phyloP scores from a whole-genome alignment of 306 rosid genomes.

The Castanea sativa region DNA sequence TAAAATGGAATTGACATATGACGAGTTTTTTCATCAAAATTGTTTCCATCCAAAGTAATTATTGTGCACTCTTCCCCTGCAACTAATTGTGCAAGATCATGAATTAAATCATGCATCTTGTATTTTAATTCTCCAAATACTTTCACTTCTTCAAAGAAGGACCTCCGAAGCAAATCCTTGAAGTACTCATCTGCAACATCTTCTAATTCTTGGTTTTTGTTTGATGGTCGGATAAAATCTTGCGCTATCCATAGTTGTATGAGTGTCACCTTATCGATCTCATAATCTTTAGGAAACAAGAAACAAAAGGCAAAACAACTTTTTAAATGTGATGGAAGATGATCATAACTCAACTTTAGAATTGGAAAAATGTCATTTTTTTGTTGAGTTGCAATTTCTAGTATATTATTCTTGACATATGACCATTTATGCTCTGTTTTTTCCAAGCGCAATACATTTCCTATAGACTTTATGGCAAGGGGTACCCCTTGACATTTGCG shows the following conservation, averaged over 20 bases:
- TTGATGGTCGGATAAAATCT: not conserved
- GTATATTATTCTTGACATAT: conserved; percentile 33
- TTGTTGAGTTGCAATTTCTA: conserved; percentile 6
- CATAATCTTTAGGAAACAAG: not conserved
- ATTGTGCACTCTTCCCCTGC: not conserved
- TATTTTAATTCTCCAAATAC: not conserved
- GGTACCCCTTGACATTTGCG: conserved; percentile 17
- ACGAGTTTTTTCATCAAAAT: not conserved
- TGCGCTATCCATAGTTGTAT: not conserved
- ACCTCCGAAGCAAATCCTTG: conserved; percentile 3
- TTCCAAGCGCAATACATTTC: conserved; percentile 28
- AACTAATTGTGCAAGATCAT: conserved; percentile 8
- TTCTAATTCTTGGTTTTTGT: not conserved
- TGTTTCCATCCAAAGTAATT: not conserved
- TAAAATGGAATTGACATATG: not conserved
- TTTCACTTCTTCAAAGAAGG: conserved; percentile 16
- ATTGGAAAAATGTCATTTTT: conserved; percentile 31
- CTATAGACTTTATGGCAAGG: conserved; percentile 31
- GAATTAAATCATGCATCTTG: conserved; percentile 1
- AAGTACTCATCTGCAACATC: not conserved
- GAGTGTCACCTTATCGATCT: not conserved
- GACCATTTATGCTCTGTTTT: conserved; percentile 32
- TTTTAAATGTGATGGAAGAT: conserved; percentile 38
- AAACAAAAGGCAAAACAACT: conserved; percentile 9
- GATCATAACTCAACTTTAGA: conserved; percentile 22